Evolutionary conservation across 768 basidiomycete species (phyloP).

Genomic region (Hypsizygus marmoreus): DNA sequence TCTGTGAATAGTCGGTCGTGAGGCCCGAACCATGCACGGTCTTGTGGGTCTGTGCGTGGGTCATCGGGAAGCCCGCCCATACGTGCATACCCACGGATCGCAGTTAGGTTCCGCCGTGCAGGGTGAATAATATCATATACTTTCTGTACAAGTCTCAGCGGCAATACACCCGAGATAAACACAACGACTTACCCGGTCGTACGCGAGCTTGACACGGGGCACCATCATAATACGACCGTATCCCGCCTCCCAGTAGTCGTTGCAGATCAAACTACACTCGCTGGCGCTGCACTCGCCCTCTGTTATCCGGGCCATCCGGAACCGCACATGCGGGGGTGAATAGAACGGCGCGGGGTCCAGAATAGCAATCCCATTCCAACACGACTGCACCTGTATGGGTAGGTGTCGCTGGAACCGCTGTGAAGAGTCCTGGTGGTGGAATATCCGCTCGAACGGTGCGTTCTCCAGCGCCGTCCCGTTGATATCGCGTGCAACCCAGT

Average conservation of each 20-base stretch:
- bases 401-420: constrained; percentile 89
- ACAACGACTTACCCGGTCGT: constrained; percentile 71
- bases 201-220: constrained; percentile 93
- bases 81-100: constrained; percentile 90
- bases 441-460: constrained; percentile 92
- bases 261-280: constrained; percentile 96
- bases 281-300: constrained; percentile 93
- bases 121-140: constrained; percentile 97
- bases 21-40: constrained; percentile 96
- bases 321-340: constrained; percentile 83
- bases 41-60: constrained; percentile 95
- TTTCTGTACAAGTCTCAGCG: constrained; percentile 49
- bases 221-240: constrained; percentile 99
- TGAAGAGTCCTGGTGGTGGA: constrained; percentile 79
- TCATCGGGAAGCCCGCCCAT: constrained; percentile 98
- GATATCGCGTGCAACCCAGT: constrained; percentile 98
- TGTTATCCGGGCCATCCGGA: constrained; percentile 90
- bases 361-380: constrained; percentile 98
- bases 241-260: constrained; percentile 96
- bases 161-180: constrained; percentile 4
- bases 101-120: constrained; percentile 84
- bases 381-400: constrained; percentile 94
- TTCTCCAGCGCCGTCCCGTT: constrained; percentile 99
- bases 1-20: constrained; percentile 92
- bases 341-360: constrained; percentile 97